A percentile compares a stretch with the other conserved stretches of the same genome.
Conservation (phyloP, 1,284 basidiomycete genomes). For the Hypsizygus ulmarius region DNA sequence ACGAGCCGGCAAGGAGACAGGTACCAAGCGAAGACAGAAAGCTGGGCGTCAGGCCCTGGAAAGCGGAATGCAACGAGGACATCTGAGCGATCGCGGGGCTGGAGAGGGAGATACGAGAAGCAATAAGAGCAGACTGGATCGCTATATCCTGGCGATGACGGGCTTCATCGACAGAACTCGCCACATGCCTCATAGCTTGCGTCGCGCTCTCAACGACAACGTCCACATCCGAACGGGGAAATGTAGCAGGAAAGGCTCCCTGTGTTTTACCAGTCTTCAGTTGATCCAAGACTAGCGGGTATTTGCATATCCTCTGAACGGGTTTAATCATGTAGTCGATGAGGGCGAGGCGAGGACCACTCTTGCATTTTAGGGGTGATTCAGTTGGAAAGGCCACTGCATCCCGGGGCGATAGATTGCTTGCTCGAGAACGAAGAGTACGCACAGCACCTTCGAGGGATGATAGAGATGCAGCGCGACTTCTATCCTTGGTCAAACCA, state of each 20-base stretch:
- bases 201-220: slow-evolving; percentile 52
- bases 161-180: slow-evolving; percentile 60
- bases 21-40: slow-evolving; percentile 72
- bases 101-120: slow-evolving; percentile 57
- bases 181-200: slow-evolving; percentile 60
- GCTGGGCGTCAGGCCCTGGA: slow-evolving; percentile 40
- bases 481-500: slow-evolving; percentile 29
- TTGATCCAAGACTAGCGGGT: slow-evolving; percentile 83
- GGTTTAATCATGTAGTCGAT: slow-evolving; percentile 89
- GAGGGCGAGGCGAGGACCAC: slow-evolving; percentile 53
- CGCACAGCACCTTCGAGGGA: slow-evolving; percentile 39
- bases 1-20: slow-evolving; percentile 74
- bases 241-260: slow-evolving; percentile 20
- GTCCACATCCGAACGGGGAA: slow-evolving; percentile 34
- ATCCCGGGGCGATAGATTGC: slow-evolving; percentile 26
- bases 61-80: slow-evolving; percentile 23
- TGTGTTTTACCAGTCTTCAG: slow-evolving; percentile 47
- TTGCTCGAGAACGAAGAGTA: slow-evolving; percentile 33
- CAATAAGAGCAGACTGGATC: slow-evolving; percentile 66
- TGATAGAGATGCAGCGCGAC: slow-evolving; percentile 37
- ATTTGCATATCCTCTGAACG: slow-evolving; percentile 87
- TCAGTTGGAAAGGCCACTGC: slow-evolving; percentile 18
- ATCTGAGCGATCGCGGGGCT: slow-evolving; percentile 23
- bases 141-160: slow-evolving; percentile 63
- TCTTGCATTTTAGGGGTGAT: slow-evolving; percentile 28